phyloP scores from a whole-genome alignment of 176 grass and related monocot species.

The Coix lacrymajobi region DNA sequence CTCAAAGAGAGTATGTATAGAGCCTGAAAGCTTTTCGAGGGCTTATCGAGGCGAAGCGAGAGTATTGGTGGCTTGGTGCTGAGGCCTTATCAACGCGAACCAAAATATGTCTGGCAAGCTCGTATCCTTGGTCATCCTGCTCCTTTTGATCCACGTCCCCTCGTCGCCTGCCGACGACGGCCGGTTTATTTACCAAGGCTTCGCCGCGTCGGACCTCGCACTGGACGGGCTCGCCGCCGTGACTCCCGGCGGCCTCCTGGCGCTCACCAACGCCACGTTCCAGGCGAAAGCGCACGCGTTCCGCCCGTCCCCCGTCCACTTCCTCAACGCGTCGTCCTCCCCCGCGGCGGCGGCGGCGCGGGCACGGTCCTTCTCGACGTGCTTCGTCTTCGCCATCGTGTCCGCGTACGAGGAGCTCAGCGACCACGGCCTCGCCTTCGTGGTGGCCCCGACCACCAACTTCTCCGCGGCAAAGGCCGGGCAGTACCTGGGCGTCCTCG shows the following conservation, averaged over 20 bases:
- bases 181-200: slow-evolving; percentile 15
- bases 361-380: slow-evolving; percentile 7
- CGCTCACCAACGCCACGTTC: slow-evolving; percentile 20
- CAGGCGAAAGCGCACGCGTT: slow-evolving; percentile 20
- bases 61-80: too few relatives aligned
- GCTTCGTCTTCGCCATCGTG: slow-evolving; percentile 22
- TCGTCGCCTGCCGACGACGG: background rate
- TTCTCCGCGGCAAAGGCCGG: background rate
- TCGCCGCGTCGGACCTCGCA: slow-evolving; percentile 1
- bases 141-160: background rate
- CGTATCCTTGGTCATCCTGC: background rate
- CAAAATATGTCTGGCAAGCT: background rate
- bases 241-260: slow-evolving; percentile 5
- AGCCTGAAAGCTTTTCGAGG: background rate
- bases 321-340: background rate
- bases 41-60: background rate
- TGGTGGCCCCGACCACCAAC: slow-evolving; percentile 9
- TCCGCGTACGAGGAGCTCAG: background rate
- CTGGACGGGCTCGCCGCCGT: slow-evolving; percentile 17
- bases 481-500: background rate
- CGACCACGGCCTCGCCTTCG: slow-evolving; percentile 10
- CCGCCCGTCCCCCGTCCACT: background rate
- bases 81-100: background rate
- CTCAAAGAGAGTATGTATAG: background rate
- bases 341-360: background rate